Evolutionary conservation across 148 eudicot species (phyloP).

Genomic region (Pouteria glomerata): DNA sequence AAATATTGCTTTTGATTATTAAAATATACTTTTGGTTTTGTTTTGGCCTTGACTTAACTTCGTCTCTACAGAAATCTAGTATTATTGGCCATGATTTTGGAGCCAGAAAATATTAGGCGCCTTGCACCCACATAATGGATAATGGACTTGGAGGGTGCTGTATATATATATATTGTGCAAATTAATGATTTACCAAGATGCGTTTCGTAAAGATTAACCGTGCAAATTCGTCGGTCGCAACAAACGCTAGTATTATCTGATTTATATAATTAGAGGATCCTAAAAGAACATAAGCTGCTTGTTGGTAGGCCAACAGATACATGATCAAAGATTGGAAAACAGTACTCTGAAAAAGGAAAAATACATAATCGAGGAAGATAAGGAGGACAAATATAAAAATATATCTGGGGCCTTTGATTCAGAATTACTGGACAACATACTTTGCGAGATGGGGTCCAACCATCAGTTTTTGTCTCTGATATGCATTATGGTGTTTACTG

Average conservation of each 20-base stretch:
- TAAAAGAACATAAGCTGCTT: background rate
- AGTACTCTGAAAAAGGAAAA: slow-evolving; percentile 6
- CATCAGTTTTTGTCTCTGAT: slow-evolving; percentile 7
- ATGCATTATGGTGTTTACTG: slow-evolving; percentile 4
- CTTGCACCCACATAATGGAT: background rate
- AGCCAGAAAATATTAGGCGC: background rate
- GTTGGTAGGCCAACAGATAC: background rate
- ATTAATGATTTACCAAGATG: too few relatives aligned
- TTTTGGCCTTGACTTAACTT: background rate
- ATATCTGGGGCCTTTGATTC: slow-evolving; percentile 3
- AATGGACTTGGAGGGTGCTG: background rate
- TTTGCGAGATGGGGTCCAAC: slow-evolving; percentile 12
- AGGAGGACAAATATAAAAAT: background rate
- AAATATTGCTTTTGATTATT: background rate
- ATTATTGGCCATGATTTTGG: background rate
- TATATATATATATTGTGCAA: too few relatives aligned
- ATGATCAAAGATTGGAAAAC: background rate
- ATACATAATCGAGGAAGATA: background rate
- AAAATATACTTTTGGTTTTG: background rate
- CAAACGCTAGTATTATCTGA: too few relatives aligned
- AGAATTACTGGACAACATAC: slow-evolving; percentile 6
- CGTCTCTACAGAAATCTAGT: background rate
- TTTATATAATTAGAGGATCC: background rate
- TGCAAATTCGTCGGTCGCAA: too few relatives aligned
- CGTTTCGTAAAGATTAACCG: too few relatives aligned